These are phyloP conservation scores for Allomyces macrogynus DNA, from an alignment of 192 early-diverging fungal species.

Conservation along the genomic window DNA sequence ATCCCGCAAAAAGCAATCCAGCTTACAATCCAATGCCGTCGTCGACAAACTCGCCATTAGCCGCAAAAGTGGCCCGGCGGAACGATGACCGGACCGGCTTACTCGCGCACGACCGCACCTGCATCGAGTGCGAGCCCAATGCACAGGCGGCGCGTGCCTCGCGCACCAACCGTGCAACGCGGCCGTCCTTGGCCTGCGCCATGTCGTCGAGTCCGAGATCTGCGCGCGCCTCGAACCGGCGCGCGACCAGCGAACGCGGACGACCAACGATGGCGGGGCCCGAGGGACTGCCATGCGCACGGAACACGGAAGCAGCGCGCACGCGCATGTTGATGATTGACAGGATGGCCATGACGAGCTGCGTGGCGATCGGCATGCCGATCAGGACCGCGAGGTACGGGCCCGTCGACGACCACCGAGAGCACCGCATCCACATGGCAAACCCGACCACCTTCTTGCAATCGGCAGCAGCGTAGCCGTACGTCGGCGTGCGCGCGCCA, in stretches of 20 bases:
- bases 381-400: not conserved
- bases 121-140: too few relatives aligned
- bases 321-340: not conserved
- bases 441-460: not conserved
- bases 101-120: too few relatives aligned
- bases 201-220: too few relatives aligned
- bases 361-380: not conserved
- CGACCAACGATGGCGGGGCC: not conserved
- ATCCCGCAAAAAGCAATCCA: too few relatives aligned
- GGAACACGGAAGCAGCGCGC: not conserved
- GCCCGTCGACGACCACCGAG: not conserved
- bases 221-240: not conserved
- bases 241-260: not conserved
- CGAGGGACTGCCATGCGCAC: not conserved
- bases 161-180: too few relatives aligned
- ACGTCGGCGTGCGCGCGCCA: not conserved
- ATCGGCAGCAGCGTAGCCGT: too few relatives aligned
- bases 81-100: too few relatives aligned
- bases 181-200: too few relatives aligned
- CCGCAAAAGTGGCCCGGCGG: too few relatives aligned
- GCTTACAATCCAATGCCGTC: too few relatives aligned
- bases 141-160: too few relatives aligned
- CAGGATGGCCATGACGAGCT: not conserved
- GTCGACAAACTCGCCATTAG: too few relatives aligned
- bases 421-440: not conserved